Percentiles rank a stretch among this genome's conserved stretches.
These are phyloP conservation scores for Cercophora samala DNA, from an alignment of 495 filamentous ascomycete genomes.

Conservation along the genomic window DNA sequence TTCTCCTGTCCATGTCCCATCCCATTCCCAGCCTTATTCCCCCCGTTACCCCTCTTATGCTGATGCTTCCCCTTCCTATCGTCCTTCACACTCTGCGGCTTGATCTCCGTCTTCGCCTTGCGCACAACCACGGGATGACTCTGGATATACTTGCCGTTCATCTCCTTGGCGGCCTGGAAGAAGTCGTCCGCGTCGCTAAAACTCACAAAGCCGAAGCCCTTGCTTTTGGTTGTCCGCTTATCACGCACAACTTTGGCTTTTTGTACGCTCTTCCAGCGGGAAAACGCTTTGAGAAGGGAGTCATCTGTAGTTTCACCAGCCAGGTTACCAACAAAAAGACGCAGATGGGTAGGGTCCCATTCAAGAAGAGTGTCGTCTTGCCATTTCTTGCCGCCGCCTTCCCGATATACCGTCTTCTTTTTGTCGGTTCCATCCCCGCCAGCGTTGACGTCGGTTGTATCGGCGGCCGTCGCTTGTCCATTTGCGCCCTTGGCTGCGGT, in stretches of 20 bases:
- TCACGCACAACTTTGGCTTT: slow-evolving; percentile 95
- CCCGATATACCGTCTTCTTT: slow-evolving; percentile 74
- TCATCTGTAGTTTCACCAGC: slow-evolving; percentile 99
- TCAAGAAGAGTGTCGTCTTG: slow-evolving; percentile 80
- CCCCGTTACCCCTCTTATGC: slow-evolving; percentile 32
- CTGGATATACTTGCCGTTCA: slow-evolving; percentile 99
- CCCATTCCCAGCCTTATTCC: slow-evolving; percentile 37
- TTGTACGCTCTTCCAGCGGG: slow-evolving; percentile 79
- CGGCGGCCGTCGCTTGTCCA: slow-evolving; percentile 29
- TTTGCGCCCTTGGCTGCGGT: slow-evolving; percentile 25
- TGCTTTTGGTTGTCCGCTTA: slow-evolving; percentile 91
- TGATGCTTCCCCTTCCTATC: slow-evolving; percentile 37
- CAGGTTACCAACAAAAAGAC: slow-evolving; percentile 92
- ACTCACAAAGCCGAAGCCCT: slow-evolving; percentile 93
- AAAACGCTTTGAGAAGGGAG: slow-evolving; percentile 87
- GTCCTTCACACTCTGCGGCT: slow-evolving; percentile 54
- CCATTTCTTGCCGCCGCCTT: slow-evolving; percentile 89
- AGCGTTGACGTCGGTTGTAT: slow-evolving; percentile 37
- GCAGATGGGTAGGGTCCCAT: slow-evolving; percentile 94
- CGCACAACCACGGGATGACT: slow-evolving; percentile 86
- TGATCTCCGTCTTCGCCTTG: slow-evolving; percentile 87
- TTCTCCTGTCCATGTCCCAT: slow-evolving; percentile 28
- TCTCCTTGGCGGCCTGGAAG: slow-evolving; percentile 91
- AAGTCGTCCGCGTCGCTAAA: slow-evolving; percentile 95
- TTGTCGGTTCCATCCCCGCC: slow-evolving; percentile 33